phyloP scores from a whole-genome alignment of 257 asterid species.

The Pogostemon cablin region DNA sequence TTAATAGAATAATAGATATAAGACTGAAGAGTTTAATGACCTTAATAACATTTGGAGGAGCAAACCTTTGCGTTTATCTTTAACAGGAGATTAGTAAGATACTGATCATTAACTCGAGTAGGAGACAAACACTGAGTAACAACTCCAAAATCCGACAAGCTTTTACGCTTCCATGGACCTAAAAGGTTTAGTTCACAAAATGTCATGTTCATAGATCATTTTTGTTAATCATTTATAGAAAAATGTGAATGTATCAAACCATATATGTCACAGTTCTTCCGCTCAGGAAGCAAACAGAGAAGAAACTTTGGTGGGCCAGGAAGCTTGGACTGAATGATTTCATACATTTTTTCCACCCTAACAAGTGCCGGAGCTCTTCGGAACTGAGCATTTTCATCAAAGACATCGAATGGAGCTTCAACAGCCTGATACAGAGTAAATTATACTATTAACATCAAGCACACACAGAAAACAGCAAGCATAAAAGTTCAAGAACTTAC shows the following conservation, averaged over 20 bases:
- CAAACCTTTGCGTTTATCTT: conserved; percentile 92
- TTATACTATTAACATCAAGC: background rate
- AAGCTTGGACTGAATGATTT: conserved; percentile 60
- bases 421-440: conserved; percentile 46
- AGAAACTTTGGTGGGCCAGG: conserved; percentile 79
- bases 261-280: conserved; percentile 75
- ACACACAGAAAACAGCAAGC: background rate
- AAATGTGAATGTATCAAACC: conserved; percentile 48
- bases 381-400: conserved; percentile 63
- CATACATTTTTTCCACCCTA: conserved; percentile 83
- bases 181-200: conserved; percentile 17
- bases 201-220: background rate
- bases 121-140: conserved; percentile 91
- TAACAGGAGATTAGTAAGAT: conserved; percentile 72
- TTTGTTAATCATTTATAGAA: background rate
- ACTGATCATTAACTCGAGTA: conserved; percentile 71
- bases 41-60: background rate
- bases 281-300: conserved; percentile 82
- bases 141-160: conserved; percentile 80
- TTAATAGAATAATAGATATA: background rate
- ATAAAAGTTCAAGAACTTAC: conserved; percentile 47
- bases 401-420: conserved; percentile 57
- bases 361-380: conserved; percentile 74
- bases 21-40: background rate
- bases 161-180: conserved; percentile 97